Evolutionary conservation across 176 grass and related monocot genomes (phyloP).

Genomic region (Aegilops speltoides): DNA sequence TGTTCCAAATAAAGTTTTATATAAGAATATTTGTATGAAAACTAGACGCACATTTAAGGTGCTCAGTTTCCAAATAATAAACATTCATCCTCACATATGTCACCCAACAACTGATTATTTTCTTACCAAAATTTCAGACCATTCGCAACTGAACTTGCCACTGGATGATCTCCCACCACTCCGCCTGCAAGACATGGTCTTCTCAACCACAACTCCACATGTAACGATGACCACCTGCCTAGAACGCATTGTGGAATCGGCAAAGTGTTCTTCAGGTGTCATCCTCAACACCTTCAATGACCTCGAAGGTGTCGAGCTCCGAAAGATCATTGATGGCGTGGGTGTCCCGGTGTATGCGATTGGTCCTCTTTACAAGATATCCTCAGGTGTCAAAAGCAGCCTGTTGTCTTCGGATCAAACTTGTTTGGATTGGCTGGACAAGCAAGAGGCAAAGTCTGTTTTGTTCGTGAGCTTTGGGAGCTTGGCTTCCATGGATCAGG

Average conservation of each 20-base stretch:
- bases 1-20: too few species aligned
- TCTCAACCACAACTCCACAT: not conserved
- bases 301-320: constrained; percentile 12
- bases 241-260: not conserved
- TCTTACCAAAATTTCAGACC: not conserved
- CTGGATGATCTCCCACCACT: constrained; percentile 34
- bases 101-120: not conserved
- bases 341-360: not conserved
- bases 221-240: not conserved
- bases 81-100: not conserved
- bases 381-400: not conserved
- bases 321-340: not conserved
- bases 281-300: constrained; percentile 31
- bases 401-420: not conserved
- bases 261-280: constrained; percentile 14
- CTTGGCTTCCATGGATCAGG: constrained; percentile 1
- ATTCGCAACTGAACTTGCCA: not conserved
- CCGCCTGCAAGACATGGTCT: constrained; percentile 16
- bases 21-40: too few species aligned
- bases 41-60: not conserved
- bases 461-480: constrained; percentile 46
- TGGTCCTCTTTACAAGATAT: constrained; percentile 41
- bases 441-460: constrained; percentile 2
- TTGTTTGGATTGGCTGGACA: constrained; percentile 34
- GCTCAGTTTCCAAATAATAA: not conserved